These are phyloP conservation scores for Raffaelea ambrosiae DNA, from an alignment of 2,329 filamentous ascomycete genomes.

Conservation along the genomic window DNA sequence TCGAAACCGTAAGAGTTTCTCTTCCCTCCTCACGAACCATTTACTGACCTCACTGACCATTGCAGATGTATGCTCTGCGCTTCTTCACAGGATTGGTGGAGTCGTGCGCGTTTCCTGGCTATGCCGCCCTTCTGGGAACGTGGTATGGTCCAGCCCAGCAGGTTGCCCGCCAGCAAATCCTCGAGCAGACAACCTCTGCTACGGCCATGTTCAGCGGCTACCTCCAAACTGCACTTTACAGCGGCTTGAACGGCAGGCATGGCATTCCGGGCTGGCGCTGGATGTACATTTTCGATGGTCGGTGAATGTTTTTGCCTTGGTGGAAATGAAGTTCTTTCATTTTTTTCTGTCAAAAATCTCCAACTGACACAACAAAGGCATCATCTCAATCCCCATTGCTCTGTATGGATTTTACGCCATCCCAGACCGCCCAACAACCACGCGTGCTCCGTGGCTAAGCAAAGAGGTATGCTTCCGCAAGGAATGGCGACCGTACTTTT, in stretches of 20 bases:
- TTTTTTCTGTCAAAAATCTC: no score
- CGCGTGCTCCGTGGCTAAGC: constrained; percentile 2
- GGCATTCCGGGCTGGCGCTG: constrained; percentile 22
- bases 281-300: constrained; percentile 49
- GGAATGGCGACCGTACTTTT: background rate
- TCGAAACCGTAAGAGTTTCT: background rate
- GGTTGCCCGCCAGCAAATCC: background rate
- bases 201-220: constrained; percentile 20
- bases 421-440: constrained; percentile 9
- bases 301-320: constrained; percentile 28
- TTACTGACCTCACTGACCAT: background rate
- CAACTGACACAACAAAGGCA: no score
- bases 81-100: constrained; percentile 2
- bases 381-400: constrained; percentile 14
- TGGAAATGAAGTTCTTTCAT: no score
- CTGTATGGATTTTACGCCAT: constrained; percentile 14
- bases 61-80: constrained; percentile 8
- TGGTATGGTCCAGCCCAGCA: constrained; percentile 1
- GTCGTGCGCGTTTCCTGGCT: constrained; percentile 1
- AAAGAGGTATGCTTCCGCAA: background rate
- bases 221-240: constrained; percentile 43
- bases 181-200: constrained; percentile 1
- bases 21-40: background rate
- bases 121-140: constrained; percentile 9
- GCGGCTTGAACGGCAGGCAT: constrained; percentile 10